These are phyloP conservation scores for Eutreptiella sp. DNA, from an alignment of 208 protist genomes.

Conservation along the genomic window DNA sequence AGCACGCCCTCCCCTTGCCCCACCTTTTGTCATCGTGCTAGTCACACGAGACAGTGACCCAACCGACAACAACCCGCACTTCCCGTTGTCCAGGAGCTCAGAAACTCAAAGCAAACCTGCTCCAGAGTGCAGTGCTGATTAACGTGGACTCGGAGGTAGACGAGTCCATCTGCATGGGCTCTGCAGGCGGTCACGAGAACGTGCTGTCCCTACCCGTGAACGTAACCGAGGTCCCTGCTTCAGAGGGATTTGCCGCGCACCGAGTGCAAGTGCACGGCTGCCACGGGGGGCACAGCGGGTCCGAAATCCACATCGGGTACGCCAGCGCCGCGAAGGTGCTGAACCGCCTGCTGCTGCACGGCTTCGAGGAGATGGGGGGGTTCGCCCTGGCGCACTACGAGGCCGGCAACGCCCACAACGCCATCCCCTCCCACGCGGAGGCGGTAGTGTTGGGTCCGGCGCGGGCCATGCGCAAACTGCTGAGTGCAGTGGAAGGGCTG, in stretches of 20 bases:
- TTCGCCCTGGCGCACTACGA: neutral
- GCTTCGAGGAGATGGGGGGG: neutral
- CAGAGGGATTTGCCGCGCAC: too few relatives aligned
- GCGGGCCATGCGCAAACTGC: too few relatives aligned
- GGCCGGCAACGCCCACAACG: conserved; percentile 12
- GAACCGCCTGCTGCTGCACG: neutral
- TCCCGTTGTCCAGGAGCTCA: too few relatives aligned
- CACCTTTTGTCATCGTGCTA: too few relatives aligned
- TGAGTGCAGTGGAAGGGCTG: too few relatives aligned
- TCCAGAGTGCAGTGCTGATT: too few relatives aligned
- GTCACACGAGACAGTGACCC: too few relatives aligned
- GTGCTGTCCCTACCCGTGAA: neutral
- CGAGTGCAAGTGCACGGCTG: conserved; percentile 9
- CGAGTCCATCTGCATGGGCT: conserved; percentile 13
- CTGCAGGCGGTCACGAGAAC: conserved; percentile 19
- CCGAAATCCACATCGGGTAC: conserved; percentile 24
- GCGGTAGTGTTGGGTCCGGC: neutral
- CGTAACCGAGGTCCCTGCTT: neutral
- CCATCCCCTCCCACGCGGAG: too few relatives aligned
- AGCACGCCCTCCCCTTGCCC: too few relatives aligned
- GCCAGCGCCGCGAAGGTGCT: conserved; percentile 29
- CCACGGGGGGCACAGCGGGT: conserved; percentile 27
- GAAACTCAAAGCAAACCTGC: too few relatives aligned
- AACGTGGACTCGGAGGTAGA: conserved; percentile 30
- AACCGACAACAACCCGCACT: too few relatives aligned